phyloP scores from a whole-genome alignment of 2,329 filamentous ascomycete species.

The Epichloe bromicola region DNA sequence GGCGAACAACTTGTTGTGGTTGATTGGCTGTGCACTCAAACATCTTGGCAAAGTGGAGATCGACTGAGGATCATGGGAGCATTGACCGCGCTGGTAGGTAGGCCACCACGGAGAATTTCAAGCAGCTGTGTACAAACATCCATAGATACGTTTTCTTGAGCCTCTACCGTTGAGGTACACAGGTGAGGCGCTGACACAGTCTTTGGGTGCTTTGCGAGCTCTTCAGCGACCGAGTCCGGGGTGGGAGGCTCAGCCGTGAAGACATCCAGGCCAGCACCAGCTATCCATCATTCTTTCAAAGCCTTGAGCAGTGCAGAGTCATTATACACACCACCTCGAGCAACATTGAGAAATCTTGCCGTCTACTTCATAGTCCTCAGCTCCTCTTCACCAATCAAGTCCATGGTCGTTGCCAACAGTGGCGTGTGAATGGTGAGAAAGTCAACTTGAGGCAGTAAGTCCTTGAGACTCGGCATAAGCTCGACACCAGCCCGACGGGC shows the following conservation, averaged over 20 bases:
- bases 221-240: constrained; percentile 40
- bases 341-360: constrained; percentile 65
- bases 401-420: constrained; percentile 61
- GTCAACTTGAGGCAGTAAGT: constrained; percentile 54
- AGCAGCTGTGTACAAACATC: constrained; percentile 74
- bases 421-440: constrained; percentile 76
- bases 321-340: constrained; percentile 68
- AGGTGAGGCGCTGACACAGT: constrained; percentile 71
- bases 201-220: constrained; percentile 53
- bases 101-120: constrained; percentile 56
- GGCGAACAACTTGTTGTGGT: neutral
- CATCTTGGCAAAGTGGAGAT: neutral
- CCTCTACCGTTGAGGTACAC: constrained; percentile 68
- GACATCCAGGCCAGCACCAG: constrained; percentile 67
- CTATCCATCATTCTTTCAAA: constrained; percentile 56
- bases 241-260: constrained; percentile 61
- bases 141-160: constrained; percentile 71
- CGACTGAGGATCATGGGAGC: constrained; percentile 51
- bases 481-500: constrained; percentile 55
- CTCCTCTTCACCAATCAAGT: constrained; percentile 56
- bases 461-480: constrained; percentile 40
- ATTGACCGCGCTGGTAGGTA: constrained; percentile 60
- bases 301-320: constrained; percentile 60
- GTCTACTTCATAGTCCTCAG: constrained; percentile 59
- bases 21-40: neutral